Base-by-base conservation (phyloP, 139 green algal genomes). In the Tetraselmis chui region DNA sequence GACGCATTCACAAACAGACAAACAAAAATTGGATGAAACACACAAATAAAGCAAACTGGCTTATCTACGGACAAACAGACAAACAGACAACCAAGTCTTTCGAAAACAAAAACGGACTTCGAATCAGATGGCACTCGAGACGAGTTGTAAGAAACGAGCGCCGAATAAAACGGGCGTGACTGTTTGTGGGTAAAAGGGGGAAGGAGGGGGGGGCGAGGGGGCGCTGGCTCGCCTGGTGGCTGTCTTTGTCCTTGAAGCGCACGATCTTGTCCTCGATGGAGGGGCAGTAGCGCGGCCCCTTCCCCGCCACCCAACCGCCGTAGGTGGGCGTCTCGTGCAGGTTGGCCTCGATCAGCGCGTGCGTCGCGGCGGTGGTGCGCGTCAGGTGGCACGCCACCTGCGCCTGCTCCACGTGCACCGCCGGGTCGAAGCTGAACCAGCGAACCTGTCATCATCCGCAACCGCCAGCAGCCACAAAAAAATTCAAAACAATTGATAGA, bases 231-330 rank as follows among this genome's bases (percentile, higher is more conserved):
- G 89, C 85, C 85, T 92, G 95, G 88, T 99, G 96, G 76, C 87
- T 94, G 29, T 92, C 82, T 87, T 98, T 98, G 87, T 98, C 94
- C 1, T 90, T 89, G 86, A 99, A 99, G 1, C 96, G 88, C 77
- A 98, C 94, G 31, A 99, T 97, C 90, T 99, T 99, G 89, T 98
- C 95, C 86, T 99, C 96, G 26, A 99, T 98, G 67, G 92, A 97
- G 22, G 96, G 96, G 90, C 96, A 99, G 90, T 99, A 99, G 31
- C 96, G 90, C 0, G 96, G 96, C 0, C 94, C 95, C 77, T 92
- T 94, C 76, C 87, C 87, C 29, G 94, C 90, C 78, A 95, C 90
- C 94, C 96, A 98, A 1, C 96, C 96, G 0, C 96, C 96, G 79
- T 99, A 99, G 59, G 95, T 95, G 5, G 96, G 96, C 58, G 96